These are phyloP conservation scores for Tuber aestivum DNA, from an alignment of 495 filamentous ascomycete species.

Conservation along the genomic window DNA sequence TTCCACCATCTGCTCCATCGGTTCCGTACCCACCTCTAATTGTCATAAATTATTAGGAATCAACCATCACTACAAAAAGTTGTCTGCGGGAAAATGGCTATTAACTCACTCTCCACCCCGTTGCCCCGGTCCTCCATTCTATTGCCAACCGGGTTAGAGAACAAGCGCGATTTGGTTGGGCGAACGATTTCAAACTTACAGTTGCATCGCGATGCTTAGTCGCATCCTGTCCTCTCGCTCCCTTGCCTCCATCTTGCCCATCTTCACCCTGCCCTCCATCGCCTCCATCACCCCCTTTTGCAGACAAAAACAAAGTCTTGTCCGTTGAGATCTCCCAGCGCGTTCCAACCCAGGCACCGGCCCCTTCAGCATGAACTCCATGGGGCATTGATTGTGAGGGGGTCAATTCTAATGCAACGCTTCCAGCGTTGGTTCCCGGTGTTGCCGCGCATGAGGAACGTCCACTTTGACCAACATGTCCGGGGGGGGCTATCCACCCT, in stretches of 20 bases:
- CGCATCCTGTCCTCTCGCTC: conserved; percentile 37
- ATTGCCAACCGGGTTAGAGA: conserved; percentile 2
- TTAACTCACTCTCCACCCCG: conserved; percentile 41
- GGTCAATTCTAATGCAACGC: conserved; percentile 14
- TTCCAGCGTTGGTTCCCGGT: conserved; percentile 14
- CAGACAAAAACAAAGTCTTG: conserved; percentile 38
- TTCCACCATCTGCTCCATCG: conserved; percentile 42
- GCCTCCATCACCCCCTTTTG: conserved; percentile 43
- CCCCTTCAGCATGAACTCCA: conserved; percentile 17
- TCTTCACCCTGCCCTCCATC: conserved; percentile 44
- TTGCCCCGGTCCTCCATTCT: conserved; percentile 38
- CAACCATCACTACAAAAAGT: not conserved
- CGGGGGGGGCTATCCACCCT: conserved; percentile 15
- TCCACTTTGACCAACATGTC: conserved; percentile 14
- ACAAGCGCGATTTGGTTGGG: conserved; percentile 2
- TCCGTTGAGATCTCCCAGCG: conserved; percentile 39
- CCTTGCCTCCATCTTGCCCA: conserved; percentile 41
- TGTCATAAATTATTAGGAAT: not conserved
- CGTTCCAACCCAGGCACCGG: conserved; percentile 22
- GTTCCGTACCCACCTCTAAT: conserved; percentile 38
- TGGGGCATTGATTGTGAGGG: conserved; percentile 5
- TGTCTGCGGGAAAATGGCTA: not conserved
- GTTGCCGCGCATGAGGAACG: conserved; percentile 13
- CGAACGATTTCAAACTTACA: conserved; percentile 5
- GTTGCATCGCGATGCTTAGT: conserved; percentile 40